Base-by-base conservation (phyloP, 768 basidiomycete genomes). In the Glaciozyma antarctica region DNA sequence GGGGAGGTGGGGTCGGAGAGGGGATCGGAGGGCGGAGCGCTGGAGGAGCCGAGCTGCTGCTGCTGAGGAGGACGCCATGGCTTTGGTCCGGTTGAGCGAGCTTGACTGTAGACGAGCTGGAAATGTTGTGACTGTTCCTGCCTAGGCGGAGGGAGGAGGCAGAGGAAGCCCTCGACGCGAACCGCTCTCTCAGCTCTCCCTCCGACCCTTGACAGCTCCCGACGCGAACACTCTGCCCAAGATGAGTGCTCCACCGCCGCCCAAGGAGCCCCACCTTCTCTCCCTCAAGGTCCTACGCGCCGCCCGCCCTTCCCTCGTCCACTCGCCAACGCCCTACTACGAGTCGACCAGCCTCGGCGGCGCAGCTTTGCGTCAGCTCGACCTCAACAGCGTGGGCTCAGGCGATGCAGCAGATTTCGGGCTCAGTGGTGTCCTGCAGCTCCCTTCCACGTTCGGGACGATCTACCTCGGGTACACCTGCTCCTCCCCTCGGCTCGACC, bases 401-500 rank as follows among this genome's bases (percentile, higher is more conserved):
- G 38, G 38, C 38, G 38, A 41, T 41, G 38, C 38, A 5, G 38
- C 10, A 5, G 38, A 45, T 21, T 41, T 17, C 16, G 47, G 32
- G 26, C 10, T 51, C 30, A 30, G 32, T 16, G 62, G 56, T 19
- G 21, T 90, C 65, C 82, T 93, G 65, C 86, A 84, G 24, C 81
- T 94, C 12, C 90, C 91, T 0, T 80, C 87, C 24, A 83, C 89
- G 12, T 93, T 92, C 73, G 91, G 90, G 21, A 79, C 85, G 9
- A 88, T 93, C 68, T 88, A 90, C 72, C 82, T 95, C 1, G 92
- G 92, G 64, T 65, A 24, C 17, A 54, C 43, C 21, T 32, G 24
- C 26, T 32, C 51, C 26, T 19, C 22, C 15, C 3, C 12, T 17
- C 16, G 34, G 10, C 22, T 2, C 6, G 19, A 22, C 5, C 19